These are phyloP conservation scores for Russula brevipes DNA, from an alignment of 768 basidiomycete genomes.

Conservation along the genomic window DNA sequence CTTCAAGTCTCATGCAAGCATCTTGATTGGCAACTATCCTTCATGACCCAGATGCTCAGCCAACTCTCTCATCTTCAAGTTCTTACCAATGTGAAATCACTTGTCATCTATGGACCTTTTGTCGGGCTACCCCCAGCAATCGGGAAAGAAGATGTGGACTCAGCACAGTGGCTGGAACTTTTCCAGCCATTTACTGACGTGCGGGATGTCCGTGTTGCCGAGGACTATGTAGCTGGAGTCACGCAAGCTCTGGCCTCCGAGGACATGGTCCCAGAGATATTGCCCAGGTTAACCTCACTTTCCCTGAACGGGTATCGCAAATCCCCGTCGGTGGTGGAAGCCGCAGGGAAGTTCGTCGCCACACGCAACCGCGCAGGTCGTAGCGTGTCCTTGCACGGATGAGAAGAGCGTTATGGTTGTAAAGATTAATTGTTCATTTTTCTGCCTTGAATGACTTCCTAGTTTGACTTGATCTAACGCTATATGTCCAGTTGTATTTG, in stretches of 20 bases:
- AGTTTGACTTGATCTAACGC: no score
- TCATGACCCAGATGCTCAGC: background rate
- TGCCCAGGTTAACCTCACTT: background rate
- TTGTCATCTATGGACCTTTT: background rate
- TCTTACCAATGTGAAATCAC: background rate
- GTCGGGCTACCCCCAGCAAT: no score
- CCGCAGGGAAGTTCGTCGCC: background rate
- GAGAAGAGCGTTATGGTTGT: no score
- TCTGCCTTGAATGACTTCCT: no score
- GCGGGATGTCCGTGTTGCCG: background rate
- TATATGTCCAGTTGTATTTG: no score
- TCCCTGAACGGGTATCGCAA: background rate
- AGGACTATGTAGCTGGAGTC: background rate
- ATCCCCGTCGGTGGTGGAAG: background rate
- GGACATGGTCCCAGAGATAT: background rate
- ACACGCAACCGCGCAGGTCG: background rate
- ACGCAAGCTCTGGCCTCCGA: background rate
- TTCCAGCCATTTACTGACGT: background rate
- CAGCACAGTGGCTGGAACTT: background rate
- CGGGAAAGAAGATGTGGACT: background rate
- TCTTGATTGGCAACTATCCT: conserved; percentile 5
- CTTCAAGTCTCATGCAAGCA: background rate
- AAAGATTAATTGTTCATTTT: no score
- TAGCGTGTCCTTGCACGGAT: background rate
- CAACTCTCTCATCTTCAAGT: background rate